phyloP scores from a whole-genome alignment of 768 basidiomycete species.

The Kwoniella bestiolae region DNA sequence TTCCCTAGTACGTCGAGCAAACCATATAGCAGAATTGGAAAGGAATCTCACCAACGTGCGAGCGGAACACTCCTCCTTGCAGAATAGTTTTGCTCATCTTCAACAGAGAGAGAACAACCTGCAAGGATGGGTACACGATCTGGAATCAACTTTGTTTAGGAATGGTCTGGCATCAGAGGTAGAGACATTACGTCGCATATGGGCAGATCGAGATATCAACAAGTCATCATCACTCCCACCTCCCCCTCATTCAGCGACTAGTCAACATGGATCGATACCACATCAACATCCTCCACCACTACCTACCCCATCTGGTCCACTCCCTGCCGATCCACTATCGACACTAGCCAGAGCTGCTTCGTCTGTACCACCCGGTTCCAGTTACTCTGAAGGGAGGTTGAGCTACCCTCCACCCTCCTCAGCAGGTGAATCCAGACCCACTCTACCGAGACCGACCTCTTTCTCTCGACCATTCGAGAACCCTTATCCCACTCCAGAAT shows the following conservation, averaged over 20 bases:
- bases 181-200: constrained; percentile 24
- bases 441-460: constrained; percentile 12
- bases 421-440: constrained; percentile 3
- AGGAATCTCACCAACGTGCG: constrained; percentile 19
- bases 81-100: constrained; percentile 10
- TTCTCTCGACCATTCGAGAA: constrained; percentile 22
- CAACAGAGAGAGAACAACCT: constrained; percentile 26
- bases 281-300: constrained; percentile 5
- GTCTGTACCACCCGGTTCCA: constrained; percentile 8
- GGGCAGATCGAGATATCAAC: constrained; percentile 11
- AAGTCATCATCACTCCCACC: background rate
- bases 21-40: constrained; percentile 40
- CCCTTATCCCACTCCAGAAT: constrained; percentile 26
- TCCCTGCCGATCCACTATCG: constrained; percentile 21
- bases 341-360: constrained; percentile 26
- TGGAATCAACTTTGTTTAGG: constrained; percentile 30
- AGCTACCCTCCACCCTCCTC: background rate
- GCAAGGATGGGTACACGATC: constrained; percentile 30
- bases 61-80: constrained; percentile 24
- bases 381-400: constrained; percentile 5
- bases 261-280: background rate
- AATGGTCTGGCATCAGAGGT: constrained; percentile 28
- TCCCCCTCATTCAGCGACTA: background rate
- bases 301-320: constrained; percentile 1
- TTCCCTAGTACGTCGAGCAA: constrained; percentile 36